Evolutionary conservation across 1,284 basidiomycete species (phyloP), one percentile per base, ranked within the genome.

Genomic region (Ceratobasidium sp.): DNA sequence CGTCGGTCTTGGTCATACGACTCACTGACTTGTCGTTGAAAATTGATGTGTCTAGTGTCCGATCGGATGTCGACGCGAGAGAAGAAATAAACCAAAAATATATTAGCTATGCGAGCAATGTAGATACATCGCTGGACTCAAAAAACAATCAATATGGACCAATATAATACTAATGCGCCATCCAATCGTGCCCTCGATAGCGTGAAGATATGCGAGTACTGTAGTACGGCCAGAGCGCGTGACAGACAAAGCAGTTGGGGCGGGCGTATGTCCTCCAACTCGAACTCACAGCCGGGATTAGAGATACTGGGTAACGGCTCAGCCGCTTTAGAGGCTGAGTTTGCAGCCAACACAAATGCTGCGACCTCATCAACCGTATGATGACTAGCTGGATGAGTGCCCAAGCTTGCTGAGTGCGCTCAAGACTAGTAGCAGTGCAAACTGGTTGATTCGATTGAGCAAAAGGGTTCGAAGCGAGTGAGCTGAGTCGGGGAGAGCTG

Each of bases 1-100:
- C 26, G 66, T 68, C 50, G 50, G 66, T 68, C 66, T 33, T 44
- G 28, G 66, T 54, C 66, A 54, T 50, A n/a, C n/a, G 46, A 28
- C 66, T 33, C 3, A 17, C 6, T 28, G 66, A 68, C 66, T 68
- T 40, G 66, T 40, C 66, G 28, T 40, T 68, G 17, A 10, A 26
- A 48, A 17, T 68, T 68, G 66, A 68, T 68, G 23, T 12, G 66
- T 68, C 66, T 50, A 9, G 10, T 20, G 28, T 68, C 50, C 66
- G 15, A 40, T 13, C 2, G 13, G 38, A 23, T 28, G 15, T 68
- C 28, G 48, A 52, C 48, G 46, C 65, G n/a, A 38, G 12, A 28
- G 50, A 68, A 28, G 26, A 54, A 38, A 40, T 12, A n/a, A 50
- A 52, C 50, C 48, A 68, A 33, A 68, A 48, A 54, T 52, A 40